A percentile compares a stretch with the other conserved stretches of the same genome.
phyloP scores from a whole-genome alignment of 176 grass and related monocot species.

The Carex littledalei region DNA sequence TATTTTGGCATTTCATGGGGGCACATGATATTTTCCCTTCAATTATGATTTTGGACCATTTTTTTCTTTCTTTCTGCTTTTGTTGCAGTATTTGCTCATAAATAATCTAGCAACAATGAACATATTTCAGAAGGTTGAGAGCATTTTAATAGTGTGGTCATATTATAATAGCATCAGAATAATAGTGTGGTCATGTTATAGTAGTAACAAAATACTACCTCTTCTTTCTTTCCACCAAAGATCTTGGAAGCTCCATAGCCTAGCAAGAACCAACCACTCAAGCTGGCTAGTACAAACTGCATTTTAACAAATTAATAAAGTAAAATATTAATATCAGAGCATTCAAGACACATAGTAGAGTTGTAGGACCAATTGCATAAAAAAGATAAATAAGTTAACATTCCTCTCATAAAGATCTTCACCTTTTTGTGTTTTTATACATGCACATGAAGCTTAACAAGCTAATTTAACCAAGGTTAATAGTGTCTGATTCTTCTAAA shows the following conservation, averaged over 20 bases:
- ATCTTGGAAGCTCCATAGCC: slow-evolving; percentile 32
- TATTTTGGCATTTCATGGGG: too few relatives aligned
- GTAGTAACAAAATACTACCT: background rate
- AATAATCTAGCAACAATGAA: background rate
- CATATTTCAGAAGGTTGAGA: background rate
- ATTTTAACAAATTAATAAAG: slow-evolving; percentile 12
- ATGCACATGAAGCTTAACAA: background rate
- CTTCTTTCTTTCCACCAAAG: slow-evolving; percentile 38
- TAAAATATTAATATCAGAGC: background rate
- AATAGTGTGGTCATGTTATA: background rate
- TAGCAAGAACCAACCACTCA: slow-evolving; percentile 32
- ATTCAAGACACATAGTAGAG: background rate
- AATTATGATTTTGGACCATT: background rate
- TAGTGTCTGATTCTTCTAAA: background rate
- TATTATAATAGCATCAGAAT: background rate
- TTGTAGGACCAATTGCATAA: background rate
- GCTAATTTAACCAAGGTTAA: background rate
- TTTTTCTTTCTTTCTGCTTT: background rate
- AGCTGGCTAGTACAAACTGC: slow-evolving; percentile 39
- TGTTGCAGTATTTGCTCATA: background rate
- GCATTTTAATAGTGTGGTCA: background rate
- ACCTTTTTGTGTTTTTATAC: background rate
- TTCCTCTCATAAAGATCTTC: background rate
- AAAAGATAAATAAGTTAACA: background rate
- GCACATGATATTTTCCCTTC: background rate